These are phyloP conservation scores for Drosera capensis DNA, from an alignment of 148 eudicot genomes.

Conservation along the genomic window DNA sequence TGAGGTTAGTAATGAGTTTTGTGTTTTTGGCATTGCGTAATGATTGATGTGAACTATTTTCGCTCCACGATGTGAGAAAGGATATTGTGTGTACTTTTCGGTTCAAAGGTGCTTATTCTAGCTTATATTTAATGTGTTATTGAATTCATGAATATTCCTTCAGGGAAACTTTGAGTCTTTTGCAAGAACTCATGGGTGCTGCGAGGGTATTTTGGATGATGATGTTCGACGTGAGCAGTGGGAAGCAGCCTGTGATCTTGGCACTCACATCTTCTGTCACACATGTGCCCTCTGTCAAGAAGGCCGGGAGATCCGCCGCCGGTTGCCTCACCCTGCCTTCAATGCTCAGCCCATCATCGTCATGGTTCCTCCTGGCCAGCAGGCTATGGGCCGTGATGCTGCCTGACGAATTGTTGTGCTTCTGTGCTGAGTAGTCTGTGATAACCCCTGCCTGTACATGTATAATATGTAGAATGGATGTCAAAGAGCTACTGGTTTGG, in stretches of 20 bases:
- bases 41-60: background rate
- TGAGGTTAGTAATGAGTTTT: constrained; percentile 32
- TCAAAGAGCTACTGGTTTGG: too few species aligned
- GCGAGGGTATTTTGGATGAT: constrained; percentile 47
- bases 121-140: background rate
- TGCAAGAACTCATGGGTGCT: constrained; percentile 40
- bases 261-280: constrained; percentile 71
- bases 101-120: background rate
- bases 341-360: constrained; percentile 44
- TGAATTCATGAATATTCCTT: constrained; percentile 1
- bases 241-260: constrained; percentile 66
- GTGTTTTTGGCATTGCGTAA: background rate
- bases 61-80: background rate
- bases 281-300: constrained; percentile 88
- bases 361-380: constrained; percentile 61
- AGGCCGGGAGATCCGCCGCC: constrained; percentile 83
- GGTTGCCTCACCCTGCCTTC: constrained; percentile 78
- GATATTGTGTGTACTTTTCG: background rate
- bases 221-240: constrained; percentile 60
- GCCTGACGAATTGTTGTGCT: constrained; percentile 8
- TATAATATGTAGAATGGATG: too few species aligned
- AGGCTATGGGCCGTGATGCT: constrained; percentile 55
- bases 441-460: too few species aligned
- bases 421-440: too few species aligned
- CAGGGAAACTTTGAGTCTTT: constrained; percentile 78